These are phyloP conservation scores for Fraxinus albicans DNA, from an alignment of 305 asterid genomes.

Conservation along the genomic window DNA sequence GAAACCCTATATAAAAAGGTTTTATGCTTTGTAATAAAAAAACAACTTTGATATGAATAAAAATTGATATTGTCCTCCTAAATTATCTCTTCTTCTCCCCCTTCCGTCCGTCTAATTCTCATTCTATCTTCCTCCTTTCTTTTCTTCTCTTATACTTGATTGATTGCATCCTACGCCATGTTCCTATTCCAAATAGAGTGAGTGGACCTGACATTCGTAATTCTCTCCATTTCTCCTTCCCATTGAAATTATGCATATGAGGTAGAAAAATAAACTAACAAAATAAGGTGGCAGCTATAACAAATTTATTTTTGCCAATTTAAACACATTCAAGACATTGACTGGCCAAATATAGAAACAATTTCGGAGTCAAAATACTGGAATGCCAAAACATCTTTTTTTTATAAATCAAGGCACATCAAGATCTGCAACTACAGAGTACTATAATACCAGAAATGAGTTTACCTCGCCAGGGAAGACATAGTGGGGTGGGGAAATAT, in stretches of 20 bases:
- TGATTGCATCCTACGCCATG: background rate
- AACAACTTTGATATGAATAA: background rate
- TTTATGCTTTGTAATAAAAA: background rate
- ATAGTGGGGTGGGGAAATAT: background rate
- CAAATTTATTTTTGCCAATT: background rate
- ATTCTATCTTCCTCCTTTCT: background rate
- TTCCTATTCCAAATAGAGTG: background rate
- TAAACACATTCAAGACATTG: background rate
- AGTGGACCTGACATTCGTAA: background rate
- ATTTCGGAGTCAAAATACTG: background rate
- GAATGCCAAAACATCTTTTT: background rate
- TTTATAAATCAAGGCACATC: background rate
- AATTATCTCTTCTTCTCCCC: background rate
- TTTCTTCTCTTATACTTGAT: background rate
- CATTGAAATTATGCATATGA: background rate
- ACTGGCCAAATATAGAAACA: background rate
- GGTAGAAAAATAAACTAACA: background rate
- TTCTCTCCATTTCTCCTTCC: background rate
- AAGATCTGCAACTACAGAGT: background rate
- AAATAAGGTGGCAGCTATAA: background rate
- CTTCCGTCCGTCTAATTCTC: background rate
- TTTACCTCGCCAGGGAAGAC: background rate
- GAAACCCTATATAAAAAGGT: background rate
- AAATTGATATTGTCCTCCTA: background rate
- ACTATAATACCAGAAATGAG: background rate